phyloP scores from a whole-genome alignment of 2,329 filamentous ascomycete species.

The Alternaria ventricosa region DNA sequence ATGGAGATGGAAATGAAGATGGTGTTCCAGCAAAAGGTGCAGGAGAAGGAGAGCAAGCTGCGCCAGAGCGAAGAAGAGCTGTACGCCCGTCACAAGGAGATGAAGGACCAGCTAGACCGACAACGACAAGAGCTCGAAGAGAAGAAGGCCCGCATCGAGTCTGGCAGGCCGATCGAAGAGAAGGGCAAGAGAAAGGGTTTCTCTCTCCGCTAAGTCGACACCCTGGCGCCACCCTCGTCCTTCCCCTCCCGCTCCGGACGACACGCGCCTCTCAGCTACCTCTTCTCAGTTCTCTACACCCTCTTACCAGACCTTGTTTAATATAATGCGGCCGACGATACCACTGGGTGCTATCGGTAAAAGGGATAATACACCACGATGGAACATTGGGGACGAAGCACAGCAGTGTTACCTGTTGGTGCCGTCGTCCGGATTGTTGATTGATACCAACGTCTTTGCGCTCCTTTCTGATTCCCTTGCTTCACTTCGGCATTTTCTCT shows the following conservation, averaged over 20 bases:
- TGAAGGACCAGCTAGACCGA: conserved; percentile 99
- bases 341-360: conserved; percentile 50
- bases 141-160: conserved; percentile 96
- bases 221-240: conserved; percentile 15
- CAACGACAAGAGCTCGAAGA: conserved; percentile 95
- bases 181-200: conserved; percentile 99
- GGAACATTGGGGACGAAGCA: conserved; percentile 38
- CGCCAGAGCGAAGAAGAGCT: conserved; percentile 99
- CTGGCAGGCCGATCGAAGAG: conserved; percentile 93
- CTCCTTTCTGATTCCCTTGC: conserved; percentile 45
- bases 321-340: conserved; percentile 49
- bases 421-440: conserved; percentile 51
- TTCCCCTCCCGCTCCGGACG: conserved; percentile 26
- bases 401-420: conserved; percentile 43
- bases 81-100: conserved; percentile 96
- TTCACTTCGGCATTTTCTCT: conserved; percentile 43
- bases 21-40: conserved; percentile 99
- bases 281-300: conserved; percentile 44
- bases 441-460: conserved; percentile 54
- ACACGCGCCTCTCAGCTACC: conserved; percentile 36
- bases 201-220: conserved; percentile 79
- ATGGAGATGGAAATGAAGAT: conserved; percentile 99
- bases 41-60: conserved; percentile 99
- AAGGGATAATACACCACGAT: conserved; percentile 46
- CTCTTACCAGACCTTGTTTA: conserved; percentile 51